These are phyloP conservation scores for Chlorella sp. DNA, from an alignment of 139 green algal genomes.

Conservation along the genomic window DNA sequence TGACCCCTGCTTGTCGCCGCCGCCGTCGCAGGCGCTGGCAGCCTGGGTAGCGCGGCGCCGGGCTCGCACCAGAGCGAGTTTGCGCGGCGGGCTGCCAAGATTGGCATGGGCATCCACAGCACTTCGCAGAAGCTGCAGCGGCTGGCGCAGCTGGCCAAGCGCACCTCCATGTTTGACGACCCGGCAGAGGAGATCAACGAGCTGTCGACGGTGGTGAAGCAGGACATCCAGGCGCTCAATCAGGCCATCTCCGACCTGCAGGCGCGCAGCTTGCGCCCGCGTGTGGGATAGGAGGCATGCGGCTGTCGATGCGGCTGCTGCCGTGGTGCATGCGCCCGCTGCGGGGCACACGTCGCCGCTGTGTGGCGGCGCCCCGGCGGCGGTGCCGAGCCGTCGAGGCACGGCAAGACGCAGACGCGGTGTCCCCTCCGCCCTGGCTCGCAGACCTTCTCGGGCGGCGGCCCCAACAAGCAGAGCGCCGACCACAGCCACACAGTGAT, in stretches of 20 bases:
- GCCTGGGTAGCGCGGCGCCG: constrained; percentile 16
- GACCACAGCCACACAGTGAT: constrained; percentile 91
- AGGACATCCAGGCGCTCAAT: constrained; percentile 74
- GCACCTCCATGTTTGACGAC: constrained; percentile 98
- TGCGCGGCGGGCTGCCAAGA: constrained; percentile 74
- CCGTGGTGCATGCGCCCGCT: too few relatives aligned
- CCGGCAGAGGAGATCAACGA: constrained; percentile 92
- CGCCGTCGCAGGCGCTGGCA: not conserved
- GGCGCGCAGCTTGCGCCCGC: too few relatives aligned
- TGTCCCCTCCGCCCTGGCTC: too few relatives aligned
- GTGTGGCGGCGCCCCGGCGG: too few relatives aligned
- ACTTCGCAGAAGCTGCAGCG: constrained; percentile 92
- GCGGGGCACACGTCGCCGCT: too few relatives aligned
- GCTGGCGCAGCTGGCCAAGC: constrained; percentile 92
- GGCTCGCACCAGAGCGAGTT: constrained; percentile 79
- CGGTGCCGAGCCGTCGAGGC: too few relatives aligned
- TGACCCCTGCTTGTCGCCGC: not conserved
- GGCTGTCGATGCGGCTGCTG: too few relatives aligned
- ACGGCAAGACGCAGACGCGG: too few relatives aligned
- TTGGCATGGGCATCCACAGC: constrained; percentile 92
- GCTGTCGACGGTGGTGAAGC: constrained; percentile 86
- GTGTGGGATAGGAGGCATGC: too few relatives aligned
- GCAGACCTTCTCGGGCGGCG: constrained; percentile 48
- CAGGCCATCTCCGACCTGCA: constrained; percentile 31
- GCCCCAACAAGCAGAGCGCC: constrained; percentile 78